A percentile compares a stretch with the other conserved stretches of the same genome.
Evolutionary conservation across 2,329 filamentous ascomycete species (phyloP).

Genomic region (Diplodia mutila): DNA sequence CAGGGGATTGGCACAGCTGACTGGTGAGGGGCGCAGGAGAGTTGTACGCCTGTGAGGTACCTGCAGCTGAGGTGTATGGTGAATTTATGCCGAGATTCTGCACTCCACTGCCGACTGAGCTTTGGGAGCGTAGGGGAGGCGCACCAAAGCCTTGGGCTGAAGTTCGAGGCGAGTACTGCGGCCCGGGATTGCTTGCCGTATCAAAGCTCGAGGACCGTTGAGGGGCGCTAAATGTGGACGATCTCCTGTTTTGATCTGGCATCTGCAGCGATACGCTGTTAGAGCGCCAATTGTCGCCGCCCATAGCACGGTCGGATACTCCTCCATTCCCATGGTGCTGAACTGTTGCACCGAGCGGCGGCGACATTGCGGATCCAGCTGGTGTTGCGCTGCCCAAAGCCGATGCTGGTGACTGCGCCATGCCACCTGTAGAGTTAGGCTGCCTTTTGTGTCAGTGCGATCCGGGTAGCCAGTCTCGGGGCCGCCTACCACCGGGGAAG

Average conservation of each 20-base stretch:
- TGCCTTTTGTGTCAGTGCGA: slow-evolving; percentile 2
- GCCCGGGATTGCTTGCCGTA: slow-evolving; percentile 37
- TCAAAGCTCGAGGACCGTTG: slow-evolving; percentile 39
- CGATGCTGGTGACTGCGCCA: slow-evolving; percentile 37
- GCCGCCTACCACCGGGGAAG: slow-evolving; percentile 33
- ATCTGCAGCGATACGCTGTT: slow-evolving; percentile 26
- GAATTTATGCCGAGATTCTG: slow-evolving; percentile 36
- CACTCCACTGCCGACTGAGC: slow-evolving; percentile 29
- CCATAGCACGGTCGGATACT: slow-evolving; percentile 34
- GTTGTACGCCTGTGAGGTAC: slow-evolving; percentile 54
- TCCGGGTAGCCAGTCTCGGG: neutral
- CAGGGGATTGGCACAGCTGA: slow-evolving; percentile 39
- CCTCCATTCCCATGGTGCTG: slow-evolving; percentile 1
- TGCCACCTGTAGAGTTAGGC: slow-evolving; percentile 2
- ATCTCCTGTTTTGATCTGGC: slow-evolving; percentile 22
- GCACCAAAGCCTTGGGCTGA: slow-evolving; percentile 40
- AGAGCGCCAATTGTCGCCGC: slow-evolving; percentile 41
- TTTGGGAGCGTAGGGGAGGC: slow-evolving; percentile 42
- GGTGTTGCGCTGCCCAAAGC: slow-evolving; percentile 30
- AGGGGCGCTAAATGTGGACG: slow-evolving; percentile 43
- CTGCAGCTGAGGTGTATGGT: slow-evolving; percentile 40
- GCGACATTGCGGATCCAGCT: slow-evolving; percentile 39
- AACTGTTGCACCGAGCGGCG: slow-evolving; percentile 34
- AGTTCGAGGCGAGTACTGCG: slow-evolving; percentile 43
- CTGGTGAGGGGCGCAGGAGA: slow-evolving; percentile 52